phyloP scores from a whole-genome alignment of 106 monocot genomes.

The Apostasia ramifera region DNA sequence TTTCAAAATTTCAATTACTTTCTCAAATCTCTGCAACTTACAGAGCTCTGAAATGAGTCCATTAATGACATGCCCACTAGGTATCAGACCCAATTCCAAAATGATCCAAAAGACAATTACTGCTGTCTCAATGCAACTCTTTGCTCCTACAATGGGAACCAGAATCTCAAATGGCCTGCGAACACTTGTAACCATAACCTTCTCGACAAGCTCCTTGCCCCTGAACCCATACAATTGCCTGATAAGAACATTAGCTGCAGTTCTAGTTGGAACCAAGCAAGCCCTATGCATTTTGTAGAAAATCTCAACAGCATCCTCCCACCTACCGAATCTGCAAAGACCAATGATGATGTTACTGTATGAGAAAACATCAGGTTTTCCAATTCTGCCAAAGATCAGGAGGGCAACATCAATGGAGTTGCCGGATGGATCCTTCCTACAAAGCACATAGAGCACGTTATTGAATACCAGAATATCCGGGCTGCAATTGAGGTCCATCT shows the following conservation, averaged over 20 bases:
- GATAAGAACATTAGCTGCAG: constrained; percentile 22
- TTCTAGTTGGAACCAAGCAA: constrained; percentile 29
- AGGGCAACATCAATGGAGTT: constrained; percentile 24
- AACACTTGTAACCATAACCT: constrained; percentile 20
- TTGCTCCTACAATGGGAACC: constrained; percentile 16
- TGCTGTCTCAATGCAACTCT: constrained; percentile 12
- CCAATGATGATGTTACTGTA: constrained; percentile 31
- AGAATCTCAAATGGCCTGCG: constrained; percentile 32
- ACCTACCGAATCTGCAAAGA: constrained; percentile 23
- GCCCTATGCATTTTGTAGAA: constrained; percentile 22
- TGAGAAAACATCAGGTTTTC: constrained; percentile 20
- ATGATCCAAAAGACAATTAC: constrained; percentile 22
- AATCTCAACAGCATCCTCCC: constrained; percentile 22
- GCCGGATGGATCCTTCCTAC: constrained; percentile 10
- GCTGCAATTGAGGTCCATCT: constrained; percentile 15
- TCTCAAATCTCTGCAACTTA: constrained; percentile 18
- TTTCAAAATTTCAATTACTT: constrained; percentile 26
- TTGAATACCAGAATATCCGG: constrained; percentile 38
- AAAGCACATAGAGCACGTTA: constrained; percentile 34
- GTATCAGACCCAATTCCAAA: constrained; percentile 22
- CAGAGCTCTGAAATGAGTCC: constrained; percentile 24
- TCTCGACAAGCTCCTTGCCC: constrained; percentile 8
- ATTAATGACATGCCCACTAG: constrained; percentile 23
- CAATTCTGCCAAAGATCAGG: constrained; percentile 17
- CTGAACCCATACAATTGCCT: constrained; percentile 13